phyloP scores from a whole-genome alignment of 208 protist species.

The Leishmania mexicana region DNA sequence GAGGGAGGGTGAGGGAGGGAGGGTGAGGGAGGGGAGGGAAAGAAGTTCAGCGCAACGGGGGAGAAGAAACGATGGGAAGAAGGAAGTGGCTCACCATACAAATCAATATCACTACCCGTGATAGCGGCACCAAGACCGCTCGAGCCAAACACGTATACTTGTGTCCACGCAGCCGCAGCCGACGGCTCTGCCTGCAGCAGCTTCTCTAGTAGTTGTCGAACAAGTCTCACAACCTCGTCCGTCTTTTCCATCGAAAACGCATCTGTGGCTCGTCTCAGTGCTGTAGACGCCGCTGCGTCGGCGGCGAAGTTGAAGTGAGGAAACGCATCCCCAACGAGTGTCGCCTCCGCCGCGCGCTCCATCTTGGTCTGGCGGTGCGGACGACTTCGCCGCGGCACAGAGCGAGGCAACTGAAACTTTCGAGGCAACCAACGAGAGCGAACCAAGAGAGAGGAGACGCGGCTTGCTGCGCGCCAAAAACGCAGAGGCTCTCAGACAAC shows the following conservation, averaged over 20 bases:
- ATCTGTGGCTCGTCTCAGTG: constrained; percentile 16
- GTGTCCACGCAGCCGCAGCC: constrained; percentile 43
- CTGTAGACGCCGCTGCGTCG: constrained; percentile 16
- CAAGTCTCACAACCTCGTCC: constrained; percentile 22
- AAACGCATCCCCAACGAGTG: not conserved
- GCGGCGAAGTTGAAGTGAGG: not conserved
- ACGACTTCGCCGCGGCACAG: not conserved
- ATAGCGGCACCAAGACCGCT: constrained; percentile 75
- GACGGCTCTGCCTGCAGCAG: constrained; percentile 18
- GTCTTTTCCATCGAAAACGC: constrained; percentile 30
- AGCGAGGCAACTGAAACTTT: not conserved
- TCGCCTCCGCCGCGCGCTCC: not conserved
- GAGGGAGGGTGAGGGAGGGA: not conserved
- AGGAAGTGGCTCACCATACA: constrained; percentile 83
- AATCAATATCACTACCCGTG: constrained; percentile 90
- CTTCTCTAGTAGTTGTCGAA: constrained; percentile 23
- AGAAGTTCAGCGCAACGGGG: not conserved
- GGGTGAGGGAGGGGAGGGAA: constrained; percentile 6
- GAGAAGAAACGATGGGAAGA: constrained; percentile 1
- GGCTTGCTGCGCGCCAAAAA: not conserved
- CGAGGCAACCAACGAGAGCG: not conserved
- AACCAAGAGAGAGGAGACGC: not conserved
- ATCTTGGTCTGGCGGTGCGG: not conserved
- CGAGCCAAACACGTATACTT: constrained; percentile 74
- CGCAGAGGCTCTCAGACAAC: not conserved